Percentiles rank a stretch among this genome's conserved stretches.
Evolutionary conservation across 2,329 filamentous ascomycete genomes (phyloP).

Genomic region (Aureobasidium sp.): DNA sequence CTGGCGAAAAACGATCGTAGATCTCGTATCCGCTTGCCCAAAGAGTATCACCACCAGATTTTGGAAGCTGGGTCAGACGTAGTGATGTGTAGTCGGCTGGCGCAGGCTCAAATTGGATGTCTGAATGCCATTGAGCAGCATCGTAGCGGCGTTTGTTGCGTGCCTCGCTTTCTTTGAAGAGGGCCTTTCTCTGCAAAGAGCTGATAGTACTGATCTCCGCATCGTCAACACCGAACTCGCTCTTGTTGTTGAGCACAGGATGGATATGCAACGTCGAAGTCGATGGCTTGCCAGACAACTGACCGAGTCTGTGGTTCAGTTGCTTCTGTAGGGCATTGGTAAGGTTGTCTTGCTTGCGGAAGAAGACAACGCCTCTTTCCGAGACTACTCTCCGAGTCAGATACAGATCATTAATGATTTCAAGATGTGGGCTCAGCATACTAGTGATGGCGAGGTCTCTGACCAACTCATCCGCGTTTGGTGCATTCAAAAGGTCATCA

Average conservation of each 20-base stretch:
- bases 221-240: slow-evolving; percentile 33
- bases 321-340: slow-evolving; percentile 47
- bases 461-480: slow-evolving; percentile 20
- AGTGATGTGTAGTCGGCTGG: slow-evolving; percentile 37
- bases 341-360: slow-evolving; percentile 31
- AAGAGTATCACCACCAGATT: slow-evolving; percentile 35
- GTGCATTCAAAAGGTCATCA: slow-evolving; percentile 20
- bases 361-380: slow-evolving; percentile 24
- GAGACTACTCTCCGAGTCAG: slow-evolving; percentile 18
- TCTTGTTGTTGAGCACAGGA: slow-evolving; percentile 45
- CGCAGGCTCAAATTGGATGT: slow-evolving; percentile 36
- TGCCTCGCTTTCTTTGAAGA: slow-evolving; percentile 27
- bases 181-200: slow-evolving; percentile 30
- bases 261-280: slow-evolving; percentile 55
- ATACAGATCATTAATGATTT: neutral
- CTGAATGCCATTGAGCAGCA: slow-evolving; percentile 44
- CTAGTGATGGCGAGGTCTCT: slow-evolving; percentile 22
- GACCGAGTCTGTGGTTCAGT: slow-evolving; percentile 48
- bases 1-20: slow-evolving; percentile 49
- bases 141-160: slow-evolving; percentile 25
- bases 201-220: slow-evolving; percentile 36
- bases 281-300: slow-evolving; percentile 44
- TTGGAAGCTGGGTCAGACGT: slow-evolving; percentile 30
- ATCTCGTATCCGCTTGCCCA: slow-evolving; percentile 49
- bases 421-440: neutral